Percentiles rank a stretch among this genome's conserved stretches.
Conservation (phyloP, 202 grass and related monocot species). For the Hordeum pubiflorum region DNA sequence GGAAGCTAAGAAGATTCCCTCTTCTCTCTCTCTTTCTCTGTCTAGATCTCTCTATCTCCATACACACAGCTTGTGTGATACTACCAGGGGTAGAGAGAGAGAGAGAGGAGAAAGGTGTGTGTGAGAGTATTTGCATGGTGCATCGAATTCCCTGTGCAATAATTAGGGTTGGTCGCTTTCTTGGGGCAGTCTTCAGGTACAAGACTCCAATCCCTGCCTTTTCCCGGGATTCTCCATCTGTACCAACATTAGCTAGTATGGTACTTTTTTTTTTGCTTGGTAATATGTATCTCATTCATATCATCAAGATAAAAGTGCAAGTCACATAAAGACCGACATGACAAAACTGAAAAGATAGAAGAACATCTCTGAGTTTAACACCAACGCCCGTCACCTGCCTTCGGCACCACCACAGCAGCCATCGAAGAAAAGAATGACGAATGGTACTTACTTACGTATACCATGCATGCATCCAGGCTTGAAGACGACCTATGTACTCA, state of each 20-base stretch:
- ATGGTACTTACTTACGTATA: neutral
- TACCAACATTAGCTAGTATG: neutral
- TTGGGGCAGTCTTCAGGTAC: conserved; percentile 74
- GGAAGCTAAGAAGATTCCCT: conserved; percentile 87
- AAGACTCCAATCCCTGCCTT: conserved; percentile 86
- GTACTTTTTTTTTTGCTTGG: too few relatives aligned
- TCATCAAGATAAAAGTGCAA: too few relatives aligned
- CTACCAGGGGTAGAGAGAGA: conserved; percentile 22
- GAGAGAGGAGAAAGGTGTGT: conserved; percentile 3
- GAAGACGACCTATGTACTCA: neutral
- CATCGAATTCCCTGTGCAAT: conserved; percentile 95
- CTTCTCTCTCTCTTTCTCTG: conserved; percentile 10
- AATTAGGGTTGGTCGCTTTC: conserved; percentile 98
- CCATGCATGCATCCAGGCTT: neutral
- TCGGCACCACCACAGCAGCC: too few relatives aligned
- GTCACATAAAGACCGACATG: too few relatives aligned
- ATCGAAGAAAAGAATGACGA: too few relatives aligned
- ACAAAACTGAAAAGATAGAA: too few relatives aligned
- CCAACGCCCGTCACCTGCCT: too few relatives aligned
- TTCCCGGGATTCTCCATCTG: conserved; percentile 38
- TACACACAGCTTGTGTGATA: neutral
- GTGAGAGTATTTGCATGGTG: conserved; percentile 27
- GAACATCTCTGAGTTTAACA: too few relatives aligned
- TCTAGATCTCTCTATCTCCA: neutral
- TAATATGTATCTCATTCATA: too few relatives aligned